phyloP scores from a whole-genome alignment of 148 eudicot species.

The Fagopyrum homotropicum region DNA sequence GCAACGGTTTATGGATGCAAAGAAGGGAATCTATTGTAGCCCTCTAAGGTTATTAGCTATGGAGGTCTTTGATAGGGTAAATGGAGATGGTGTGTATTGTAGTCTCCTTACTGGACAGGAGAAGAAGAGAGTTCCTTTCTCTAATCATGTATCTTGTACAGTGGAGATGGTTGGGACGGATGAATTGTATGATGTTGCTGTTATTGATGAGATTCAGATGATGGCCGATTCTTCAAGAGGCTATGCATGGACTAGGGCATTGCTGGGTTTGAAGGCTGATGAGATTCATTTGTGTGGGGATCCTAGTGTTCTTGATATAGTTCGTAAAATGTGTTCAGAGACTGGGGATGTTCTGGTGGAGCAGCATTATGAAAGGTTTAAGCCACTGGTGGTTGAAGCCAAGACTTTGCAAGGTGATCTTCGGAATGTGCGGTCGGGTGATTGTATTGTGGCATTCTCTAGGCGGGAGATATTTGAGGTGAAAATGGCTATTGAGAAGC shows the following conservation, averaged over 20 bases:
- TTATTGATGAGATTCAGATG: slow-evolving; percentile 97
- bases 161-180: slow-evolving; percentile 95
- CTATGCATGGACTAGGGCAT: slow-evolving; percentile 93
- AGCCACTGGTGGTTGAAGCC: slow-evolving; percentile 91
- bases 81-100: slow-evolving; percentile 78
- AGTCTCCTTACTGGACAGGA: slow-evolving; percentile 92
- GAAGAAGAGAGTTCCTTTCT: slow-evolving; percentile 70
- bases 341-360: slow-evolving; percentile 89
- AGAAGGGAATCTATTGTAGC: slow-evolving; percentile 91
- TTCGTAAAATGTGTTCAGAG: slow-evolving; percentile 67
- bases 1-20: slow-evolving; percentile 84
- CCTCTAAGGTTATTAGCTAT: slow-evolving; percentile 94
- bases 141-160: slow-evolving; percentile 86
- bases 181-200: slow-evolving; percentile 83
- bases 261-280: slow-evolving; percentile 91
- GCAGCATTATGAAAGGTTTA: slow-evolving; percentile 77
- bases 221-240: slow-evolving; percentile 79
- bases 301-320: slow-evolving; percentile 81
- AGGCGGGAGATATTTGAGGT: slow-evolving; percentile 98
- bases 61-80: slow-evolving; percentile 96
- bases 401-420: slow-evolving; percentile 86
- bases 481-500: slow-evolving; percentile 80
- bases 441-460: slow-evolving; percentile 95
- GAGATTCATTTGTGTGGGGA: slow-evolving; percentile 98
- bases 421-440: slow-evolving; percentile 77